These are phyloP conservation scores for Cordyceps fumosorosea DNA, from an alignment of 2,329 filamentous ascomycete species.

Conservation along the genomic window DNA sequence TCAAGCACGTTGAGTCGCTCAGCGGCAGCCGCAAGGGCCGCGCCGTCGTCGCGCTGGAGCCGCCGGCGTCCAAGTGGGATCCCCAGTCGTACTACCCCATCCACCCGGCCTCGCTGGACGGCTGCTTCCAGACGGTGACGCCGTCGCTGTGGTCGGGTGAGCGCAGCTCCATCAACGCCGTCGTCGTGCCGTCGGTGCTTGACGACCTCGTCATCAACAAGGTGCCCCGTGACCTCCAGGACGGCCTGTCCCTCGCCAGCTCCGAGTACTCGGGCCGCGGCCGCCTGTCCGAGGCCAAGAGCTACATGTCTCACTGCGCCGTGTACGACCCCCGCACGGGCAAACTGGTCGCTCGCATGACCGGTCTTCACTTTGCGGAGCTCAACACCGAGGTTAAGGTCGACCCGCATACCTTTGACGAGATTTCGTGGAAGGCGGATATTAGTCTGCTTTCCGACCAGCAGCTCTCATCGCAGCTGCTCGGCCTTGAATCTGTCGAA, in stretches of 20 bases:
- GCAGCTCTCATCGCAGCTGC: background rate
- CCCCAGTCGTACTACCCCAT: conserved; percentile 21
- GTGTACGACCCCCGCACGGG: conserved; percentile 19
- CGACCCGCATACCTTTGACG: conserved; percentile 20
- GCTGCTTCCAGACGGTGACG: conserved; percentile 22
- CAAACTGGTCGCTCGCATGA: conserved; percentile 16
- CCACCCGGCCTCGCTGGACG: conserved; percentile 30
- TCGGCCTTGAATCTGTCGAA: background rate
- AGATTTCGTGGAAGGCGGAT: conserved; percentile 20
- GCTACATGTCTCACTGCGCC: conserved; percentile 19
- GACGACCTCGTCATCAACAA: conserved; percentile 18
- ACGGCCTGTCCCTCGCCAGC: background rate
- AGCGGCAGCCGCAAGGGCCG: background rate
- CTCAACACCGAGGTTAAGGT: conserved; percentile 18
- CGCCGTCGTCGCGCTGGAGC: background rate
- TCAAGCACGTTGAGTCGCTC: conserved; percentile 1
- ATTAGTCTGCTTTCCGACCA: conserved; percentile 15
- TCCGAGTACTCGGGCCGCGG: background rate
- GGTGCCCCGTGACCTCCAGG: background rate
- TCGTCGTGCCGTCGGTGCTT: conserved; percentile 21
- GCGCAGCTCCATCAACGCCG: conserved; percentile 15
- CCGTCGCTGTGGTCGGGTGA: conserved; percentile 16
- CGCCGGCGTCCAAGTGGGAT: background rate
- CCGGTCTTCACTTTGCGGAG: conserved; percentile 17
- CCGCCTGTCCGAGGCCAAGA: background rate